A percentile compares a stretch with the other conserved stretches of the same genome.
Conservation (phyloP, 2,329 filamentous ascomycete species). For the Colletotrichum abscissum region DNA sequence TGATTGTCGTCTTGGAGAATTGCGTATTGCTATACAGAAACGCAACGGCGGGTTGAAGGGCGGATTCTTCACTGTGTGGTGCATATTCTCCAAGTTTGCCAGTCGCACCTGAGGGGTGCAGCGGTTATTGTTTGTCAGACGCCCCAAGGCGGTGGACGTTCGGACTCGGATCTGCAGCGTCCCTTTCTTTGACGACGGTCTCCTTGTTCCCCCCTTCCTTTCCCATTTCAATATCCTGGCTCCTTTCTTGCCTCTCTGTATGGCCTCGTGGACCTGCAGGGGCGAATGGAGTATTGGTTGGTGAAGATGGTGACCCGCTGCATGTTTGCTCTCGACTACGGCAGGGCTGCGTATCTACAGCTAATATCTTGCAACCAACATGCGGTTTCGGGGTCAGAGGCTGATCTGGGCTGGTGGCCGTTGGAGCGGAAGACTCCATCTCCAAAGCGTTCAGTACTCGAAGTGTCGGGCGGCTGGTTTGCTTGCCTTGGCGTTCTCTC, state of each 20-base stretch:
- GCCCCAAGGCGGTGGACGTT: background rate
- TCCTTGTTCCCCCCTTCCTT: background rate
- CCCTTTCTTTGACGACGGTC: background rate
- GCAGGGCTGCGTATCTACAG: slow-evolving; percentile 1
- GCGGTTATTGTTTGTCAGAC: background rate
- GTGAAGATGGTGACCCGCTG: slow-evolving; percentile 7
- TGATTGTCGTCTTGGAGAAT: background rate
- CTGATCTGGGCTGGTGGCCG: background rate
- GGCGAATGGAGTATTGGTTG: background rate
- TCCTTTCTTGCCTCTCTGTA: background rate
- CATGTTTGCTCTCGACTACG: slow-evolving; percentile 12
- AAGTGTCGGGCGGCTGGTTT: background rate
- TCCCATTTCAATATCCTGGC: background rate
- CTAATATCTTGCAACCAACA: slow-evolving; percentile 1
- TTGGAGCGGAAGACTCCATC: background rate
- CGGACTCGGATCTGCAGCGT: background rate
- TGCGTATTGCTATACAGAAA: slow-evolving; percentile 1
- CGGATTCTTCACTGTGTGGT: slow-evolving; percentile 5
- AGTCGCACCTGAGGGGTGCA: background rate
- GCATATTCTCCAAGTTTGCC: slow-evolving; percentile 1
- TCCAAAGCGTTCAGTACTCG: background rate
- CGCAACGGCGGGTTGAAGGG: background rate
- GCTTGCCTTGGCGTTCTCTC: background rate
- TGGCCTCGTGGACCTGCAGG: background rate
- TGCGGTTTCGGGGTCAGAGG: background rate